Evolutionary conservation across 2,329 filamentous ascomycete species (phyloP).

Genomic region (Exophiala viscosa): DNA sequence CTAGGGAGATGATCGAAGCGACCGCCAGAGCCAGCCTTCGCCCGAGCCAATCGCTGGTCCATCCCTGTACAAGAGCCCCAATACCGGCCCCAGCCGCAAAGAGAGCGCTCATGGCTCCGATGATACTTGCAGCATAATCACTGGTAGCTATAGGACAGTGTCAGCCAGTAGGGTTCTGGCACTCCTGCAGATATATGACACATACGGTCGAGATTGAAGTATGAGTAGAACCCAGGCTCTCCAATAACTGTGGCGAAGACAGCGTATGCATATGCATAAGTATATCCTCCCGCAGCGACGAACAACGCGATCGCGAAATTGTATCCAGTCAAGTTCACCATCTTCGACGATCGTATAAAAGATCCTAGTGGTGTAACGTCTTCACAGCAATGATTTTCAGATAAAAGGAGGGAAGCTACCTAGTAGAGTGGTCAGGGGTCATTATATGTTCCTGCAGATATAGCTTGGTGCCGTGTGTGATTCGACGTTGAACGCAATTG

Average conservation of each 20-base stretch:
- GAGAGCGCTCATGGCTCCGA: conserved; percentile 44
- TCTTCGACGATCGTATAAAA: no score
- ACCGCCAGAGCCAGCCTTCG: conserved; percentile 37
- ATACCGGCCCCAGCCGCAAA: conserved; percentile 39
- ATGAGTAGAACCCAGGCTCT: conserved; percentile 5
- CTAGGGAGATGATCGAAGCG: conserved; percentile 34
- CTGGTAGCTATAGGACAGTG: background rate
- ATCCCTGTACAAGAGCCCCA: conserved; percentile 36
- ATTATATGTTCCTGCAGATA: no score
- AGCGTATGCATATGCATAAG: background rate
- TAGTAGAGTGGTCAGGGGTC: no score
- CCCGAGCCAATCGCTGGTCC: conserved; percentile 36
- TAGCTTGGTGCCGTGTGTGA: no score
- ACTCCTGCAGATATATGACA: background rate
- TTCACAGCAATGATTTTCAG: no score
- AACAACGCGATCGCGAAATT: background rate
- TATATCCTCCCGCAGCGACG: background rate
- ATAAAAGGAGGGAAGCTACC: no score
- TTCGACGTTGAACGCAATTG: no score
- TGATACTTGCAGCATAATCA: conserved; percentile 37
- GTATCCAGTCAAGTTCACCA: no score
- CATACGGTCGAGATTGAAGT: conserved; percentile 3
- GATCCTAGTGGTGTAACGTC: no score
- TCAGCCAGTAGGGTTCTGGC: no score
- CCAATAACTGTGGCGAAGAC: conserved; percentile 1